Base-by-base conservation (phyloP, 2,329 filamentous ascomycete species). In the Colletotrichum spinosum region DNA sequence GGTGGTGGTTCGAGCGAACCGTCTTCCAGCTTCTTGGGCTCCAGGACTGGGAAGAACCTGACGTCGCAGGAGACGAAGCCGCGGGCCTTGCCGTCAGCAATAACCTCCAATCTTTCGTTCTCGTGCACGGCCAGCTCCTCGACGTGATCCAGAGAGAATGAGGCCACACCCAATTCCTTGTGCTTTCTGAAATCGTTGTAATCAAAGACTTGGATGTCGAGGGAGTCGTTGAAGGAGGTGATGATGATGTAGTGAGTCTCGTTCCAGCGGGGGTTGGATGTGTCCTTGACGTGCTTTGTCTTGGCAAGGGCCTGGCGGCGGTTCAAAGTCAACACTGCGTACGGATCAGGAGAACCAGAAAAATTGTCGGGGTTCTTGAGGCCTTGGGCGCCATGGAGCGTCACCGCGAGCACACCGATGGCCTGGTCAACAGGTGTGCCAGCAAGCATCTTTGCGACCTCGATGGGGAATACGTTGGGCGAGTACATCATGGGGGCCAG, bases 111-210 rank as follows among this genome's bases (percentile, higher is more conserved):
- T 8, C 90, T 88, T 72, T 97, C 83, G 72, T 97, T 97, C 75
- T 97, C 94, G 69, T 93, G 88, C 55, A 93, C 91, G 25, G 87
- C 80, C 17, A 94, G 81, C 56, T 91, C 86, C 76, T 97, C 92
- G 0, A 99, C 80, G 67, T 90, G 87, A 70, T 98, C 94, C 38
- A 99, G 83, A 7, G 89, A 83, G 76, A 99, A 99, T 0, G 91
- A 94, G 1, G 94, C 93, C 25, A 89, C 86, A 58, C 95, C 96
- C 52, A 99, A 86, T 76, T 97, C 93, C 81, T 97, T 97, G 80
- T 97, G 94, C 80, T 98, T 99, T 70, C 96, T 90, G 78, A 92
- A 92, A 63, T 97, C 96, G 72, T 99, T 99, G 85, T 90, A 97
- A 77, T 99, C 96, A 73, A 90, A 97, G 37, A 97, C 77, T 60